phyloP scores from a whole-genome alignment of 1,284 basidiomycete genomes.

The Volvariella surrecta region DNA sequence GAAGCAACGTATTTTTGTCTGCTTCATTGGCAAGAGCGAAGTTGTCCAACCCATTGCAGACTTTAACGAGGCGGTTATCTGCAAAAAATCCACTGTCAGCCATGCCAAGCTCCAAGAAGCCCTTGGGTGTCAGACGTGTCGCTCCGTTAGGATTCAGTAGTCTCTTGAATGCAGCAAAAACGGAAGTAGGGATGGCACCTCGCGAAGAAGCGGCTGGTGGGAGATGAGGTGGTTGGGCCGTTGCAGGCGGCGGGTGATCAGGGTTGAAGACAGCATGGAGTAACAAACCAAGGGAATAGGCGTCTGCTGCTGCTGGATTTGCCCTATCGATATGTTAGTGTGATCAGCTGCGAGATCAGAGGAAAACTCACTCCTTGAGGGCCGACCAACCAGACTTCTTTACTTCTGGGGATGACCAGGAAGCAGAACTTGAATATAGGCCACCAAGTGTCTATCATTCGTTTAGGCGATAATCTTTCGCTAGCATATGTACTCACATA shows the following conservation, averaged over 20 bases:
- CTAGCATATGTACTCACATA: constrained; percentile 51
- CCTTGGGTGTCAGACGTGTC: constrained; percentile 66
- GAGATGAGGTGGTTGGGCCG: constrained; percentile 60
- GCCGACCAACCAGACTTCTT: constrained; percentile 80
- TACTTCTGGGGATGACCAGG: constrained; percentile 80
- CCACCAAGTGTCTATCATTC: constrained; percentile 58
- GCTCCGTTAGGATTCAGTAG: constrained; percentile 86
- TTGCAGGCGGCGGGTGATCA: constrained; percentile 59
- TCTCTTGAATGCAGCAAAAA: constrained; percentile 83
- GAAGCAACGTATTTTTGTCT: constrained; percentile 72
- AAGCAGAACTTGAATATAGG: constrained; percentile 50
- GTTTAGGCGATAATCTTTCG: neutral
- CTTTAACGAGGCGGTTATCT: constrained; percentile 77
- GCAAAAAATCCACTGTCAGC: constrained; percentile 79
- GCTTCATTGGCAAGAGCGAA: constrained; percentile 80
- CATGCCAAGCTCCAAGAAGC: constrained; percentile 79
- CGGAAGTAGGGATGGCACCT: constrained; percentile 66
- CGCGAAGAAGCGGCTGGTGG: constrained; percentile 67
- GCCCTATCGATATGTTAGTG: constrained; percentile 33
- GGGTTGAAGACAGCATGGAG: constrained; percentile 86
- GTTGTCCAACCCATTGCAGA: constrained; percentile 81
- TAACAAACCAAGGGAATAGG: constrained; percentile 82
- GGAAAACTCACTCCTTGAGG: constrained; percentile 65
- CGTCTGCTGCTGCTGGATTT: constrained; percentile 68
- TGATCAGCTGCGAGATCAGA: constrained; percentile 4